Evolutionary conservation across 163 green algal species (phyloP).

Genomic region (Chlamydomonas reinhardtii): DNA sequence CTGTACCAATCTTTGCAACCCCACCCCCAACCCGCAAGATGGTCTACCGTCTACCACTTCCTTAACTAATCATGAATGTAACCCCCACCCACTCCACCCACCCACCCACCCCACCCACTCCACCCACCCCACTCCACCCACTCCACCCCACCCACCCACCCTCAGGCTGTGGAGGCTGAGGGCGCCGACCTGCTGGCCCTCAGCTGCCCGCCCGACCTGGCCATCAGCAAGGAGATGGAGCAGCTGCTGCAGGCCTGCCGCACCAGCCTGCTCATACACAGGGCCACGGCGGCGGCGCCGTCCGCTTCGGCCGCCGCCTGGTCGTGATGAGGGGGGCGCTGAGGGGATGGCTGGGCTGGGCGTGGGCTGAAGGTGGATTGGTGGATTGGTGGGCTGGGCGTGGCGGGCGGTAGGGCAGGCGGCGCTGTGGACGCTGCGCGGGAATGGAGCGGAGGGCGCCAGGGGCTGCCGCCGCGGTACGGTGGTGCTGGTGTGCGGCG

Average conservation of each 20-base stretch:
- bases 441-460: no score
- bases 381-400: no score
- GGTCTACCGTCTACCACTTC: no score
- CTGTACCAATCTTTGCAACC: no score
- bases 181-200: conserved; percentile 54
- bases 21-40: no score
- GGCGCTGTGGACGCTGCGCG: no score
- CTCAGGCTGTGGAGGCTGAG: conserved; percentile 54
- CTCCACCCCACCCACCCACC: background rate
- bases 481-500: background rate
- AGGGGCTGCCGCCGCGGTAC: no score
- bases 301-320: background rate
- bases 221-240: conserved; percentile 59
- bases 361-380: background rate
- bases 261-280: conserved; percentile 44
- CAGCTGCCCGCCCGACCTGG: conserved; percentile 50
- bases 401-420: no score
- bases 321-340: background rate
- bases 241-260: conserved; percentile 50
- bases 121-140: background rate
- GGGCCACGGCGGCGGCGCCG: conserved; percentile 10
- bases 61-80: no score
- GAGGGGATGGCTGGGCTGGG: background rate
- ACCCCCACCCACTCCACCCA: no score
- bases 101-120: no score